Evolutionary conservation across 768 basidiomycete genomes (phyloP).

Genomic region (Pleurotus giganteus): DNA sequence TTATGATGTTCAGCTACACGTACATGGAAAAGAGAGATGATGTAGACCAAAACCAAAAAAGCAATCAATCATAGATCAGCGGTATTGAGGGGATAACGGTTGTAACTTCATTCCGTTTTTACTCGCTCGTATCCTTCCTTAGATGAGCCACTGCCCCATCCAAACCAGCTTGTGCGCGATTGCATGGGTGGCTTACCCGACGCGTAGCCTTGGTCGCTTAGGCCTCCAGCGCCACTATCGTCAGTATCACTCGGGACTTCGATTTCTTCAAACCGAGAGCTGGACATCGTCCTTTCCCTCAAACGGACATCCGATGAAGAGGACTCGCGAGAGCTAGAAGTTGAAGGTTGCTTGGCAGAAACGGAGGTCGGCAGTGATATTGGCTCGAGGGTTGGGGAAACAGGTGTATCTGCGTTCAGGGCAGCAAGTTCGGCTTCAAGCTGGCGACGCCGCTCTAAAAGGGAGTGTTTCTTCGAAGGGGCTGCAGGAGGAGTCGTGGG

Average conservation of each 20-base stretch:
- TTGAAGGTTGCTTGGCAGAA: slow-evolving; percentile 28
- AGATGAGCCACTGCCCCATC: slow-evolving; percentile 37
- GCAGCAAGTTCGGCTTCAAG: slow-evolving; percentile 60
- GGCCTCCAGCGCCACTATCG: slow-evolving; percentile 36
- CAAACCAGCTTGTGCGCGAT: slow-evolving; percentile 50
- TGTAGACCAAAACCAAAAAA: no score
- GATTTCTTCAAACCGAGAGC: slow-evolving; percentile 61
- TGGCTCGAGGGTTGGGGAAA: slow-evolving; percentile 20
- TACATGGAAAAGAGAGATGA: not conserved
- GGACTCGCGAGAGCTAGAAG: slow-evolving; percentile 31
- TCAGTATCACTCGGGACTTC: slow-evolving; percentile 72
- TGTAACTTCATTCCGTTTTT: slow-evolving; percentile 42
- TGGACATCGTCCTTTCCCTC: slow-evolving; percentile 43
- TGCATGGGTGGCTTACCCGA: slow-evolving; percentile 28
- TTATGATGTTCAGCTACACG: no score
- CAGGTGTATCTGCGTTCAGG: slow-evolving; percentile 25
- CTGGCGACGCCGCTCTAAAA: slow-evolving; percentile 46
- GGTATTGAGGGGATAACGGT: no score
- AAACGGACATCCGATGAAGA: slow-evolving; percentile 35
- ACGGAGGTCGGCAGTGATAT: slow-evolving; percentile 30
- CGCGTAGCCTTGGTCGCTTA: slow-evolving; percentile 23
- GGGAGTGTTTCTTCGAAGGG: slow-evolving; percentile 26
- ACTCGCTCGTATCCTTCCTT: slow-evolving; percentile 47
- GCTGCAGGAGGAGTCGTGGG: slow-evolving; percentile 17
- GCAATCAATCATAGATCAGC: no score